Percentiles rank a stretch among this genome's conserved stretches.
Evolutionary conservation across 208 protist genomes (phyloP).

Genomic region (Tritrichomonas foetus): DNA sequence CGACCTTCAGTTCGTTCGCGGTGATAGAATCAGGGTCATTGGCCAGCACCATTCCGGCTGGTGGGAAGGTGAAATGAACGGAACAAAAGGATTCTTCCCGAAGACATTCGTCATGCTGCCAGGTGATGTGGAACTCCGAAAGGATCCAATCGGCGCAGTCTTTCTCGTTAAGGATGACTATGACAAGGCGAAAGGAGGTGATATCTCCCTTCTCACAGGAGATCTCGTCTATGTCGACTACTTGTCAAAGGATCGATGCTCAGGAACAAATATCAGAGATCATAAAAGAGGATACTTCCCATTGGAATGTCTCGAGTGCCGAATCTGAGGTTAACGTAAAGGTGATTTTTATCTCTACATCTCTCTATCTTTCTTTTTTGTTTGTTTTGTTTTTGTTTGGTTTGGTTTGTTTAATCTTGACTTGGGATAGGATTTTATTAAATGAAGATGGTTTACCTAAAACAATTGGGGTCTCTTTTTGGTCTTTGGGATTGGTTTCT

Average conservation of each 20-base stretch:
- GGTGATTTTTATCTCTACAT: too few species aligned
- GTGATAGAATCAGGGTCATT: neutral
- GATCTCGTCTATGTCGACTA: constrained; percentile 37
- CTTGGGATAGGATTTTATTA: too few species aligned
- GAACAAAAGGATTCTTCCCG: constrained; percentile 30
- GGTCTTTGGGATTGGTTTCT: too few species aligned
- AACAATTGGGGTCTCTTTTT: too few species aligned
- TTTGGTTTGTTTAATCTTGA: too few species aligned
- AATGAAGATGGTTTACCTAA: too few species aligned
- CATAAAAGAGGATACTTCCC: constrained; percentile 37
- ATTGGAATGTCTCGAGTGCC: neutral
- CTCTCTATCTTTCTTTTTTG: too few species aligned
- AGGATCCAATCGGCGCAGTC: constrained; percentile 16
- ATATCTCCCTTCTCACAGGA: neutral
- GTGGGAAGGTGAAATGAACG: constrained; percentile 23
- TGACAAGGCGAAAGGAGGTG: neutral
- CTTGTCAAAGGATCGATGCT: neutral
- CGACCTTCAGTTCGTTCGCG: neutral
- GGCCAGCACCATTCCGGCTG: neutral
- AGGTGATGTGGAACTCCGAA: neutral
- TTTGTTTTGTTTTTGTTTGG: too few species aligned
- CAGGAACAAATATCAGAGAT: constrained; percentile 9
- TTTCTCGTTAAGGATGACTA: neutral
- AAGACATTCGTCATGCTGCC: neutral
- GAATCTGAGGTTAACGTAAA: too few species aligned